Conservation (phyloP, 345 rosid genomes). For the Moricandia moricandioides region DNA sequence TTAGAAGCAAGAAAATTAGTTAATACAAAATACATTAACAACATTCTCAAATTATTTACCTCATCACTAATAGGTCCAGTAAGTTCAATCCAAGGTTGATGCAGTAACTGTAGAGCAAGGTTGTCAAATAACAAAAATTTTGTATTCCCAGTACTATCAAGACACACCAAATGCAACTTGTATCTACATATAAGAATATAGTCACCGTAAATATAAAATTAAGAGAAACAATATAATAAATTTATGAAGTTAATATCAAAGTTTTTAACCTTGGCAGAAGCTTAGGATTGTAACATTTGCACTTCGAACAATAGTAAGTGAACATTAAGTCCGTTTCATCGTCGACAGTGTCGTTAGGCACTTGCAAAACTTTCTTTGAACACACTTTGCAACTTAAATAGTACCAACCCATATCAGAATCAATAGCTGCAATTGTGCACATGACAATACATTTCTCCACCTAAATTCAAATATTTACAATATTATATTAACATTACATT, state of each 20-base stretch:
- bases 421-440: background rate
- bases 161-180: background rate
- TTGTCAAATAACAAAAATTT: background rate
- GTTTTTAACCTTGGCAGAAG: background rate
- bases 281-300: background rate
- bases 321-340: background rate
- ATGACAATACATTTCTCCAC: background rate
- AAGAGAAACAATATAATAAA: too few relatives aligned
- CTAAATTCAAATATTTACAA: background rate
- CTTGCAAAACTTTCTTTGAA: background rate
- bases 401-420: background rate
- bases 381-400: background rate
- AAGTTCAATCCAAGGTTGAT: background rate
- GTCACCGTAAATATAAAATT: background rate
- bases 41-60: background rate
- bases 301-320: background rate
- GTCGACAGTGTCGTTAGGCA: background rate
- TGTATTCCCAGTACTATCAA: background rate
- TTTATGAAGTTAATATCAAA: too few relatives aligned
- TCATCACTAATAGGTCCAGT: background rate
- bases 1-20: too few relatives aligned
- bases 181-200: background rate
- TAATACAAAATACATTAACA: too few relatives aligned
- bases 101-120: background rate
- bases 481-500: too few relatives aligned